Conservation (phyloP, 768 basidiomycete genomes). For the Cantharellus anzutake region DNA sequence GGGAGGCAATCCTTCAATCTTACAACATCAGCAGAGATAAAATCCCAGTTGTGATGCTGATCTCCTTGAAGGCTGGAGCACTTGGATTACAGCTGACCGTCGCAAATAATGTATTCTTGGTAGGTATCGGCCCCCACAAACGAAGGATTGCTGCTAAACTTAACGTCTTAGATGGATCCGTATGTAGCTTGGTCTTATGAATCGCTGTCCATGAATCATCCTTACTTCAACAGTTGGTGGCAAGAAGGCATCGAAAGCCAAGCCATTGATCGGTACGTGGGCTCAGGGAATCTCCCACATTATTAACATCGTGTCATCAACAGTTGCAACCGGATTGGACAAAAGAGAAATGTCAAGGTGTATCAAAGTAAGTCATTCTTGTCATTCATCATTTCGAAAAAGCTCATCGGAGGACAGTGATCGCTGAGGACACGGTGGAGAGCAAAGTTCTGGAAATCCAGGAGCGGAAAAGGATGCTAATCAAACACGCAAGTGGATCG, state of each 20-base stretch:
- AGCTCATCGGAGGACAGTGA: conserved; percentile 20
- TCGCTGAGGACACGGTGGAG: conserved; percentile 79
- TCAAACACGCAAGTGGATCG: conserved; percentile 38
- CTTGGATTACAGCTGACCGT: conserved; percentile 77
- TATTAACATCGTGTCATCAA: background rate
- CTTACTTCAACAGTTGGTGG: conserved; percentile 26
- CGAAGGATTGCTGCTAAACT: background rate
- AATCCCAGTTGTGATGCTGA: conserved; percentile 56
- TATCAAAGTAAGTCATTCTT: conserved; percentile 31
- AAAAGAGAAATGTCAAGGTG: conserved; percentile 64
- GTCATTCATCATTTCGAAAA: background rate
- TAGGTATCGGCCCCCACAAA: conserved; percentile 9
- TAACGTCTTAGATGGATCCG: conserved; percentile 8
- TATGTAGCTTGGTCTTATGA: background rate
- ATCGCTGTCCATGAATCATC: conserved; percentile 22
- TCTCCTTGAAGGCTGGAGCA: conserved; percentile 74
- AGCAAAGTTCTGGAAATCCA: conserved; percentile 79
- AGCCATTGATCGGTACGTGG: conserved; percentile 5
- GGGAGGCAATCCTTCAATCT: background rate
- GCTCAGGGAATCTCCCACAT: background rate
- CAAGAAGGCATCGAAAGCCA: conserved; percentile 7
- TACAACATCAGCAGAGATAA: conserved; percentile 19
- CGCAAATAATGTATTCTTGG: conserved; percentile 48
- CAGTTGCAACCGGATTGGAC: conserved; percentile 25
- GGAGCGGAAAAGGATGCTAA: conserved; percentile 60